A percentile compares a stretch with the other conserved stretches of the same genome.
These are phyloP conservation scores for Scedosporium minutisporum DNA, from an alignment of 2,329 filamentous ascomycete species.

Conservation along the genomic window DNA sequence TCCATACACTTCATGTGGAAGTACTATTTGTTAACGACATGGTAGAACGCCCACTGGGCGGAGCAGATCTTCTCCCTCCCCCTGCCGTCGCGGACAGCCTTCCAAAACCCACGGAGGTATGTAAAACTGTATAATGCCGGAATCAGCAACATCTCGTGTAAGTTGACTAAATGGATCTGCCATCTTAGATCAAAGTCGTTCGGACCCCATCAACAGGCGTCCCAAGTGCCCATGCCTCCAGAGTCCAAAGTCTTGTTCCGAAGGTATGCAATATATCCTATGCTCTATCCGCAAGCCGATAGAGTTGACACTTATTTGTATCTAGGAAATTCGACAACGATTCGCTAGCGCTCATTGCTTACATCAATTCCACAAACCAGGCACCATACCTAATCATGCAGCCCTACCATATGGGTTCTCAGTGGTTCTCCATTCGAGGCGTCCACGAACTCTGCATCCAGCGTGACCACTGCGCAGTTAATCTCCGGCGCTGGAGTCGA, in stretches of 20 bases:
- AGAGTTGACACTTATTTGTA: conserved; percentile 2
- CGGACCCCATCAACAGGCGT: conserved; percentile 29
- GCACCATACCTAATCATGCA: conserved; percentile 39
- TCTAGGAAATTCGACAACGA: conserved; percentile 45
- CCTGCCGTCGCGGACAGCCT: conserved; percentile 37
- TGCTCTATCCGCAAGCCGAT: conserved; percentile 1
- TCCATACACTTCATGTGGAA: background rate
- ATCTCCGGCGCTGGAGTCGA: conserved; percentile 42
- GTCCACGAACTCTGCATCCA: conserved; percentile 45
- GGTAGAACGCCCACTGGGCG: conserved; percentile 48
- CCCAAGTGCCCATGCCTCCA: conserved; percentile 28
- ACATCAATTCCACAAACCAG: conserved; percentile 31
- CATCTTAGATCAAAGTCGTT: conserved; percentile 32
- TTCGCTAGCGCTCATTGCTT: conserved; percentile 42
- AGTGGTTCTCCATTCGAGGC: conserved; percentile 39
- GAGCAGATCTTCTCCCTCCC: conserved; percentile 49
- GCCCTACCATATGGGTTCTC: conserved; percentile 25
- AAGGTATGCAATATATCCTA: conserved; percentile 27
- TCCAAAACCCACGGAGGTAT: conserved; percentile 30
- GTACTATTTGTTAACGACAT: conserved; percentile 9
- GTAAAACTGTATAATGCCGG: conserved; percentile 2
- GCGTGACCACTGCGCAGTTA: conserved; percentile 37
- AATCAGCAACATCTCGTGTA: background rate
- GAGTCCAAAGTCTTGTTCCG: conserved; percentile 44
- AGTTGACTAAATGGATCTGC: background rate